Evolutionary conservation across 306 rosid species (phyloP), one percentile per base, ranked within the genome.

Genomic region (Pyrus betulifolia): DNA sequence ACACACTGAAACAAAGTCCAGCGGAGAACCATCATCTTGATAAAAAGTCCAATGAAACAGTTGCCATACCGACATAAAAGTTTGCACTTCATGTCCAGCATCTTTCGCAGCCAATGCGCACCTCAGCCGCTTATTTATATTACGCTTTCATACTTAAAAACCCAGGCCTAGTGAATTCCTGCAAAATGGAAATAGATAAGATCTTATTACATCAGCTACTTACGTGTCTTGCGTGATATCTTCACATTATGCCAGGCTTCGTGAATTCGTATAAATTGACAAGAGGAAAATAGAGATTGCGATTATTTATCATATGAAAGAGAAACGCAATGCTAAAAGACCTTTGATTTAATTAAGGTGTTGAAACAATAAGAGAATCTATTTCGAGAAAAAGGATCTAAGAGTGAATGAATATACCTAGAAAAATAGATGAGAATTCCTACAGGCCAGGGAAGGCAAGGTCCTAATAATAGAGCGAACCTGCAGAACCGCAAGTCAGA

Each of bases 401-500:
- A 25, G 67, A 7, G 75, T 73, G 13, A 35, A 25, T 69, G 10
- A 35, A 31, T 64, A 31, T 76, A 87, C 90, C 90, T 80, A 63
- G 62, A 78, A 63, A 74, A 82, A 78, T 85, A 77, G 85, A 72
- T 25, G 27, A 25, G 27, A 25, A 25, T 52, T 78, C 83, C 71
- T 77, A 44, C 3, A n/a, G 75, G 78, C 81, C 74, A 27, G 68
- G 51, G 67, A 70, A 59, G 63, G 72, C 55, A 44, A 75, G 68
- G 71, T 40, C 77, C 85, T 87, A 87, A 76, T 87, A 87, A 83
- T 87, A 87, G 73, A 87, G 91, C 11, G 91, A 87, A 82, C 87
- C 91, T 85, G 71, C 76, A 78, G 65, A 76, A 58, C 59, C 73
- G 46, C 22, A 75, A 42, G 40, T 63, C 40, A 68, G 19, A 31